Percentiles rank a stretch among this genome's conserved stretches.
Conservation (phyloP, 495 filamentous ascomycete genomes). For the Mycothermus thermophilus region DNA sequence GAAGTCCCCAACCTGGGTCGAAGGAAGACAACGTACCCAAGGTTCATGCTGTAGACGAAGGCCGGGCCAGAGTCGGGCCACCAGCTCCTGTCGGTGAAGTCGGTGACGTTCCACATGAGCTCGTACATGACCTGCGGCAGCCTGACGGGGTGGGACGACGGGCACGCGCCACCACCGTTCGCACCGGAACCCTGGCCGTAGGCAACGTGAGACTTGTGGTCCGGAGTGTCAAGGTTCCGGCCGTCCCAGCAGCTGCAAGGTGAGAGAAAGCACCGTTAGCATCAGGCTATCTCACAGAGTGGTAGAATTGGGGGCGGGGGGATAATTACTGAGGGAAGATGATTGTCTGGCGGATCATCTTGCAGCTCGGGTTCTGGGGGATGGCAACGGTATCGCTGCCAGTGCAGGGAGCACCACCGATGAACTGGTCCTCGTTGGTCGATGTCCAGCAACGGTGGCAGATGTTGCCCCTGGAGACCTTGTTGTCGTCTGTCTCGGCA, state of each 20-base stretch:
- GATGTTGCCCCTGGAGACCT: slow-evolving; percentile 38
- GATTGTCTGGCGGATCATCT: slow-evolving; percentile 44
- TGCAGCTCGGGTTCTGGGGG: slow-evolving; percentile 34
- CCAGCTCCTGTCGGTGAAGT: slow-evolving; percentile 37
- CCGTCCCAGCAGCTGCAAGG: slow-evolving; percentile 36
- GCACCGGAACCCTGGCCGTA: slow-evolving; percentile 38
- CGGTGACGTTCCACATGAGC: slow-evolving; percentile 47
- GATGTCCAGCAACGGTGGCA: slow-evolving; percentile 44
- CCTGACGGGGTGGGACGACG: slow-evolving; percentile 46
- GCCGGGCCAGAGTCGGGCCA: slow-evolving; percentile 45
- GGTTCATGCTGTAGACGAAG: slow-evolving; percentile 39
- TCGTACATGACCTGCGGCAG: slow-evolving; percentile 58
- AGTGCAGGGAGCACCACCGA: slow-evolving; percentile 33
- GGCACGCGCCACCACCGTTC: slow-evolving; percentile 44
- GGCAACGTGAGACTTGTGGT: slow-evolving; percentile 51
- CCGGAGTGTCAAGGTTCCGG: slow-evolving; percentile 42
- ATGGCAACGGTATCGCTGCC: slow-evolving; percentile 43
- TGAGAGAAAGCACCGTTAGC: background rate
- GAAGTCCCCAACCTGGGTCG: no score
- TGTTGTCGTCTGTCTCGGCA: slow-evolving; percentile 33
- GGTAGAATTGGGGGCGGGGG: slow-evolving; percentile 13
- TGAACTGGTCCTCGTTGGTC: slow-evolving; percentile 30
- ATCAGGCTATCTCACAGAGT: slow-evolving; percentile 4
- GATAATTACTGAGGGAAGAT: slow-evolving; percentile 35
- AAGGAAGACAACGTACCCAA: slow-evolving; percentile 34